These are phyloP conservation scores for Sphaerulina populicola DNA, from an alignment of 2,329 filamentous ascomycete species.

Conservation along the genomic window DNA sequence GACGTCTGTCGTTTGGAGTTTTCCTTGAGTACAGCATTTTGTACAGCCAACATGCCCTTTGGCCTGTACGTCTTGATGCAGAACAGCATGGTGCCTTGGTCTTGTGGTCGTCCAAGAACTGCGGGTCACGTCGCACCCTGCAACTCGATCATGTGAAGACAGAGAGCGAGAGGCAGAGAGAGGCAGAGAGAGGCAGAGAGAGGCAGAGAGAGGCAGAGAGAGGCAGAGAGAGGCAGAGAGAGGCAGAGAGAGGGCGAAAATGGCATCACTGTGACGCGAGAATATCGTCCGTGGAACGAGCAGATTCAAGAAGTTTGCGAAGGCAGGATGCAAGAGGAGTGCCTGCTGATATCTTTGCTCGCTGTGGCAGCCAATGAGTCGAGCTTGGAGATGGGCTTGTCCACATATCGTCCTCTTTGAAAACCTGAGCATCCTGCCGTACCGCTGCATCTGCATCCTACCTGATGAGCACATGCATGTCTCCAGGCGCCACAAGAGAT, in stretches of 20 bases:
- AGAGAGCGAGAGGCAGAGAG: not conserved
- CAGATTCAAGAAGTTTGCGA: not conserved
- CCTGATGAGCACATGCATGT: not conserved
- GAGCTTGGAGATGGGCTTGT: not conserved
- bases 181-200: too few species aligned
- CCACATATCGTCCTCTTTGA: not conserved
- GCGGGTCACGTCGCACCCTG: not conserved
- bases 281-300: not conserved
- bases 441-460: not conserved
- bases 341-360: conserved; percentile 5
- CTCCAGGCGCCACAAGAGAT: not conserved
- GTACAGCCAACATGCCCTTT: conserved; percentile 1
- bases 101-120: conserved; percentile 11
- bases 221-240: too few species aligned
- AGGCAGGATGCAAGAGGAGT: not conserved
- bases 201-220: too few species aligned
- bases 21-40: not conserved
- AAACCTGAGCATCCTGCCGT: conserved; percentile 6
- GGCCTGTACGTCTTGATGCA: conserved; percentile 9
- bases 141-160: conserved; percentile 1
- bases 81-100: conserved; percentile 13
- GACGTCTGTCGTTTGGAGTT: conserved; percentile 9
- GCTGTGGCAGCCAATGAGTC: conserved; percentile 7
- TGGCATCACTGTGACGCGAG: conserved; percentile 8
- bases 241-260: not conserved